Conservation (phyloP, 257 asterid species). For the Echites panduratus region DNA sequence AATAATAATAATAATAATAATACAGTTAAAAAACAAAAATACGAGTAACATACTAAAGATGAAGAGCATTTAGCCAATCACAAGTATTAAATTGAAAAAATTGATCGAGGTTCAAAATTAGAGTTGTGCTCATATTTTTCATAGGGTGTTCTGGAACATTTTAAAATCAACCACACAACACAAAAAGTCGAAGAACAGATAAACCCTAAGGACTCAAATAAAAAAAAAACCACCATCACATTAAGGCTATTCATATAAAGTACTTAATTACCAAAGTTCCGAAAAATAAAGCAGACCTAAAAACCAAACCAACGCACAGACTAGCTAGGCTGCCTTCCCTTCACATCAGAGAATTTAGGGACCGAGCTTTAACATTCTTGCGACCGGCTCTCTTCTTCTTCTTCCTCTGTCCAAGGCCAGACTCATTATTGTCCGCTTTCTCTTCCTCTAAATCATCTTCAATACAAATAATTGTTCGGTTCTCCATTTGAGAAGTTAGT, state of each 20-base stretch:
- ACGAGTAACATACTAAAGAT: not conserved
- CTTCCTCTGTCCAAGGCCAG: not conserved
- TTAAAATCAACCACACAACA: too few relatives aligned
- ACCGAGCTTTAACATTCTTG: slow-evolving; percentile 37
- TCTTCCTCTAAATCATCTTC: slow-evolving; percentile 27
- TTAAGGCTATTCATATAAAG: too few relatives aligned
- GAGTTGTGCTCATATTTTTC: not conserved
- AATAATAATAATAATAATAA: too few relatives aligned
- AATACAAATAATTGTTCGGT: slow-evolving; percentile 15
- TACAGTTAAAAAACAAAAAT: not conserved
- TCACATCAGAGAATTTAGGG: slow-evolving; percentile 64
- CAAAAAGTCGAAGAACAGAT: not conserved
- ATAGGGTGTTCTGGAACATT: too few relatives aligned
- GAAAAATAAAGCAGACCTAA: not conserved
- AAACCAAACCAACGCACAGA: not conserved
- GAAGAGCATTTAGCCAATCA: not conserved
- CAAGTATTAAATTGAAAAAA: not conserved
- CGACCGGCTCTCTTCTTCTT: slow-evolving; percentile 27
- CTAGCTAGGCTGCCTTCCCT: not conserved
- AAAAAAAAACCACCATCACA: too few relatives aligned
- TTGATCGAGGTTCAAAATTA: not conserved
- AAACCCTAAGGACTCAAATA: not conserved
- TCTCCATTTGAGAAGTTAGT: slow-evolving; percentile 1
- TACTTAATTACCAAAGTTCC: too few relatives aligned
- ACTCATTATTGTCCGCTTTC: slow-evolving; percentile 10